A percentile compares a stretch with the other conserved stretches of the same genome.
Conservation (phyloP, 2,329 filamentous ascomycete species). For the Ophiocordyceps camponoti-floridani region DNA sequence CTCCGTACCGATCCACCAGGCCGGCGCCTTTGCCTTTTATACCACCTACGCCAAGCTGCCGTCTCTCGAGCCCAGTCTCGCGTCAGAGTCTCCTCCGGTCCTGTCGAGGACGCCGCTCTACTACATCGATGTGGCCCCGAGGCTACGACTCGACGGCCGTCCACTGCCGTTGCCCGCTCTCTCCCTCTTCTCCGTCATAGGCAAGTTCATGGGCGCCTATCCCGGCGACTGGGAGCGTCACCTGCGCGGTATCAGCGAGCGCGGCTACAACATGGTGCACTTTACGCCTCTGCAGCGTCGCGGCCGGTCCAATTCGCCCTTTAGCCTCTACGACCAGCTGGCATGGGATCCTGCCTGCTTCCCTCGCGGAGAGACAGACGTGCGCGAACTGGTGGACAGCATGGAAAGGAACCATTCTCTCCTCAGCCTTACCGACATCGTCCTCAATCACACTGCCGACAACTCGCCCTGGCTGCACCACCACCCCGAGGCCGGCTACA, state of each 20-base stretch:
- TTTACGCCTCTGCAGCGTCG: slow-evolving; percentile 87
- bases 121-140: slow-evolving; percentile 88
- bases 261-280: slow-evolving; percentile 98
- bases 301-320: slow-evolving; percentile 85
- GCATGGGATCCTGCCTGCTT: slow-evolving; percentile 71
- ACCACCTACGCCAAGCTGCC: slow-evolving; percentile 82
- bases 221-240: slow-evolving; percentile 82
- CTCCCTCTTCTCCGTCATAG: slow-evolving; percentile 83
- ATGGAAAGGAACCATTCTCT: slow-evolving; percentile 76
- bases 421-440: slow-evolving; percentile 83
- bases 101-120: slow-evolving; percentile 55
- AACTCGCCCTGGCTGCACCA: slow-evolving; percentile 90
- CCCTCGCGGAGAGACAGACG: slow-evolving; percentile 67
- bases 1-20: slow-evolving; percentile 63
- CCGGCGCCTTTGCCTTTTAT: slow-evolving; percentile 89
- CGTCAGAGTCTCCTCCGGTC: slow-evolving; percentile 6
- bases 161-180: slow-evolving; percentile 71
- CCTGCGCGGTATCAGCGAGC: slow-evolving; percentile 67
- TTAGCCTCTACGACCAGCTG: slow-evolving; percentile 89
- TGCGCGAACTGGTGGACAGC: slow-evolving; percentile 56
- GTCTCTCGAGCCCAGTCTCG: slow-evolving; percentile 25
- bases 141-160: slow-evolving; percentile 53
- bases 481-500: slow-evolving; percentile 92
- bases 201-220: slow-evolving; percentile 95
- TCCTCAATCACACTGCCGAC: slow-evolving; percentile 94